These are phyloP conservation scores for Beauveria australis DNA, from an alignment of 2,329 filamentous ascomycete species.

Conservation along the genomic window DNA sequence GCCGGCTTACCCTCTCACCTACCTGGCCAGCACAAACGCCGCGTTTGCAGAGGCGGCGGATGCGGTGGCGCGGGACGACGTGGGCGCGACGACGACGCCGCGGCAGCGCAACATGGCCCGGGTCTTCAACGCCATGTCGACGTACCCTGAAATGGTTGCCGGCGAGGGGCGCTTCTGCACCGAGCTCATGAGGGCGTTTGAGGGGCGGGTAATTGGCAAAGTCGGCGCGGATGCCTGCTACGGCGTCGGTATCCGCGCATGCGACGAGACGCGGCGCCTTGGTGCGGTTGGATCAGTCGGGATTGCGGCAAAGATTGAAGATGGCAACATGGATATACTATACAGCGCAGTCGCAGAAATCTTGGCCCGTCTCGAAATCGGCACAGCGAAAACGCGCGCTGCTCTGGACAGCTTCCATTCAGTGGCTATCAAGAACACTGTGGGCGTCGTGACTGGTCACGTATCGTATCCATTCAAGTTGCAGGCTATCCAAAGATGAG, in stretches of 20 bases:
- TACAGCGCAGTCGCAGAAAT: slow-evolving; percentile 36
- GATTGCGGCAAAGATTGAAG: slow-evolving; percentile 40
- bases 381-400: slow-evolving; percentile 21
- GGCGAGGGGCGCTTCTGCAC: slow-evolving; percentile 41
- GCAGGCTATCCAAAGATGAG: not conserved
- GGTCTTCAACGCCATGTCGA: slow-evolving; percentile 34
- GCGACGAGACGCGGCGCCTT: slow-evolving; percentile 26
- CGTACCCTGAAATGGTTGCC: slow-evolving; percentile 34
- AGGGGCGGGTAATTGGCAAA: slow-evolving; percentile 34
- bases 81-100: not conserved
- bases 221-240: slow-evolving; percentile 42
- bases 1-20: slow-evolving; percentile 31
- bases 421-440: slow-evolving; percentile 28
- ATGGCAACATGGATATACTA: slow-evolving; percentile 35
- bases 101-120: slow-evolving; percentile 19
- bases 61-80: not conserved
- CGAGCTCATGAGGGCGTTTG: slow-evolving; percentile 31
- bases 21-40: slow-evolving; percentile 28
- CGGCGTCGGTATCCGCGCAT: slow-evolving; percentile 32
- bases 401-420: slow-evolving; percentile 26
- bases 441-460: slow-evolving; percentile 27
- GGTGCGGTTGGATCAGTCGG: slow-evolving; percentile 31
- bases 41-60: slow-evolving; percentile 28
- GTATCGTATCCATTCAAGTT: slow-evolving; percentile 4
- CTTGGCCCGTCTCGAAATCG: slow-evolving; percentile 33